Base-by-base conservation (phyloP, 176 grass and related monocot genomes). In the Tillandsia leiboldiana region DNA sequence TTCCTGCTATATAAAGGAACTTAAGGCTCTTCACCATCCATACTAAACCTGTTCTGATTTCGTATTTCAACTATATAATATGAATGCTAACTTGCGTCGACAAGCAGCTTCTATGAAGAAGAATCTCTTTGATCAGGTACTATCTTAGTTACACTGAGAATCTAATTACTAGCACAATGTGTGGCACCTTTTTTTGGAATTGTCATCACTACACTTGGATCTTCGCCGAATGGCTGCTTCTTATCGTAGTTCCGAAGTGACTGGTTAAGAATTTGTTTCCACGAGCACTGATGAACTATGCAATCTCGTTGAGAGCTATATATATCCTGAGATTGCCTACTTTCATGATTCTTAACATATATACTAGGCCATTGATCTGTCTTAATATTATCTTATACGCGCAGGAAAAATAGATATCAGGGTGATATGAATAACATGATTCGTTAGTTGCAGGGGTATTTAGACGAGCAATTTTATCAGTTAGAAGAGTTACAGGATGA, bases 401-500 rank as follows among this genome's bases (percentile, higher is more conserved):
- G 5, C 54, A 58, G 62, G 12, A 68, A 48, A 4, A 61, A 53
- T 47, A 76, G 1, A 47, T 42, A 18, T 24, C 0, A 18, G 11
- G n/a, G 12, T 70, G 29, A 52, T 11, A 54, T 67, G 63, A 42
- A 17, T 24, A 51, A 74, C 28, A 12, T 50, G 73, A 49, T 73
- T 65, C 73, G 74, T 72, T 70, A 10, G 64, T 77, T 65, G 29
- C 86, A 99, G 94, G 94, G 89, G 7, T 87, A 87, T 82, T 79
- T 99, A 49, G 94, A 99, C 70, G 94, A 99, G 74, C 94, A 99
- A 20, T 99, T 99, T 75, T 66, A 80, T 79, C 94, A 93, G 75
- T 79, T 99, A 65, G 94, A 99, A 75, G 94, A 99, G 57, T 85
- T 93, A 73, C 89, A 99, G 69, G 94, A 99, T 76, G 94, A 99